These are phyloP conservation scores for Kockiozyma suomiensis DNA, from an alignment of 805 yeast species.

Conservation along the genomic window DNA sequence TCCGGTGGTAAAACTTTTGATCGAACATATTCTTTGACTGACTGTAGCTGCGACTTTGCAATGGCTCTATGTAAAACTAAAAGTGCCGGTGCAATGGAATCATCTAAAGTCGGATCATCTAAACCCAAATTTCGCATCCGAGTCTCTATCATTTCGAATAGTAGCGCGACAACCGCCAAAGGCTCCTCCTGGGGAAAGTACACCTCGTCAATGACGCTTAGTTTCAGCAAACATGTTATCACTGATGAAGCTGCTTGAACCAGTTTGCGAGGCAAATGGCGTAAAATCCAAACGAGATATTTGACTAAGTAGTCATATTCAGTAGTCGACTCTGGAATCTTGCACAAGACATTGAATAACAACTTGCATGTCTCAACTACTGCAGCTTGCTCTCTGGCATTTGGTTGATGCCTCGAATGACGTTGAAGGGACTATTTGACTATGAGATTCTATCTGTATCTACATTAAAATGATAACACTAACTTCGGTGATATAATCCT, in stretches of 20 bases:
- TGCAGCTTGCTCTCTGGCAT: constrained; percentile 1
- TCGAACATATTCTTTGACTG: constrained; percentile 9
- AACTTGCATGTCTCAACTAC: constrained; percentile 22
- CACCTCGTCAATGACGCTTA: neutral
- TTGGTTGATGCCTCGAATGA: neutral
- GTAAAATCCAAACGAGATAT: neutral
- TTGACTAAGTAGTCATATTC: neutral
- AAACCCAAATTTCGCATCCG: neutral
- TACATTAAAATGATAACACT: neutral
- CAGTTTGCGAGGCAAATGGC: neutral
- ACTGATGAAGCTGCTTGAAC: constrained; percentile 4
- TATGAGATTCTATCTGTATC: neutral
- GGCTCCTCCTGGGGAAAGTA: constrained; percentile 12
- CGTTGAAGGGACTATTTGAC: constrained; percentile 1
- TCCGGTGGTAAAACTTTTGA: constrained; percentile 11
- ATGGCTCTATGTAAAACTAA: constrained; percentile 8
- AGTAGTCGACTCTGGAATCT: neutral
- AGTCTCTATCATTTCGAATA: constrained; percentile 6
- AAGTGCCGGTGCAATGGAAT: constrained; percentile 9
- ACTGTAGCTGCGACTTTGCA: neutral
- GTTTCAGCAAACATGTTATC: constrained; percentile 18
- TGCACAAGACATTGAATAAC: constrained; percentile 21
- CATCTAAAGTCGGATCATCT: constrained; percentile 11
- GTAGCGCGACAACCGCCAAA: neutral
- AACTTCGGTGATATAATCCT: constrained; percentile 2